Evolutionary conservation across 768 basidiomycete genomes (phyloP).

Genomic region (Sarcodon aspratus): DNA sequence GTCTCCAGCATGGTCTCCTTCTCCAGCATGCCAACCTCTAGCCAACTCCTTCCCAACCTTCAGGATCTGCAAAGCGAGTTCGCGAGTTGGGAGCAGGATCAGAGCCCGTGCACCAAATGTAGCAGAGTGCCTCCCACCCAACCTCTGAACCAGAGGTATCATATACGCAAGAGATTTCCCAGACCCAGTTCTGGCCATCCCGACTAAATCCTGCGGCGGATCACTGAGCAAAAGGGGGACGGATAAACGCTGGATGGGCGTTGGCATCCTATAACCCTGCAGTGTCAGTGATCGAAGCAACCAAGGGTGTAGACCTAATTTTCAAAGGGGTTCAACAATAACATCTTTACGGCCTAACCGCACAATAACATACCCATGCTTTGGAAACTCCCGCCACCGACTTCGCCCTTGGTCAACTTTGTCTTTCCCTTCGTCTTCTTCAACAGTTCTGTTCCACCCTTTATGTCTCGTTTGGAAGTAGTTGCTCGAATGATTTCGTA

Average conservation of each 20-base stretch:
- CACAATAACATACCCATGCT: constrained; percentile 64
- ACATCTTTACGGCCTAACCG: neutral
- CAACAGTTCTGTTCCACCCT: constrained; percentile 62
- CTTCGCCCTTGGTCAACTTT: constrained; percentile 61
- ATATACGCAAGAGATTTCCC: constrained; percentile 97
- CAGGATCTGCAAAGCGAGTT: constrained; percentile 87
- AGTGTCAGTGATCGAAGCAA: constrained; percentile 77
- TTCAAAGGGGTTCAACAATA: constrained; percentile 6
- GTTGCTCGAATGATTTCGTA: constrained; percentile 55
- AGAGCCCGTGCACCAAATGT: constrained; percentile 79
- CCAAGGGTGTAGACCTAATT: constrained; percentile 67
- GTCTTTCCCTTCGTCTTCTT: constrained; percentile 69
- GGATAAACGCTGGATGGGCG: constrained; percentile 87
- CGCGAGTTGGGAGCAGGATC: constrained; percentile 85
- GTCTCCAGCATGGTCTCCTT: constrained; percentile 63
- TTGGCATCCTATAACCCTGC: constrained; percentile 92
- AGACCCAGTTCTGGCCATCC: constrained; percentile 97
- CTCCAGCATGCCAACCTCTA: constrained; percentile 59
- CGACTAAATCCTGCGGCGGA: constrained; percentile 88
- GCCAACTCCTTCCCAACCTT: constrained; percentile 94
- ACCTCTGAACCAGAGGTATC: constrained; percentile 80
- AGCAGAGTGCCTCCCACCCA: constrained; percentile 70
- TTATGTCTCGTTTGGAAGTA: constrained; percentile 62
- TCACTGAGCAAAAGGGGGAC: constrained; percentile 77
- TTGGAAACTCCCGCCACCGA: constrained; percentile 92